A percentile compares a stretch with the other conserved stretches of the same genome.
Conservation (phyloP, 305 asterid genomes). For the Striga hermonthica region DNA sequence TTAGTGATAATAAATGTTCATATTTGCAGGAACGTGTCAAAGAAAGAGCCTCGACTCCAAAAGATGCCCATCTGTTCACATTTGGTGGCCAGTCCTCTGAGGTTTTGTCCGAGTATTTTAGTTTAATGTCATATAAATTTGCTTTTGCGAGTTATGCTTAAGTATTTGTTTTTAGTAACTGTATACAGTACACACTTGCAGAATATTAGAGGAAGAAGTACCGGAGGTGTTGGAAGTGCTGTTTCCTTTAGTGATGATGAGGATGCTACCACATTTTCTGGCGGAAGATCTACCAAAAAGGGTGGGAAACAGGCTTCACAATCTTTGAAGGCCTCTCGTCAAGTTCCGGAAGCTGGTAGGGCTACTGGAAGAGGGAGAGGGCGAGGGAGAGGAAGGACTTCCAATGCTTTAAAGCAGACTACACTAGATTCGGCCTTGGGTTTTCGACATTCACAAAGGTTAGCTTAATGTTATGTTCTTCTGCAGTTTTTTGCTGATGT, state of each 20-base stretch:
- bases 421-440: slow-evolving; percentile 83
- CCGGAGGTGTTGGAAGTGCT: slow-evolving; percentile 51
- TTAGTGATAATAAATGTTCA: slow-evolving; percentile 15
- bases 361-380: slow-evolving; percentile 85
- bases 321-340: slow-evolving; percentile 56
- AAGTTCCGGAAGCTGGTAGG: slow-evolving; percentile 56
- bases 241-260: slow-evolving; percentile 91
- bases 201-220: slow-evolving; percentile 45
- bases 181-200: slow-evolving; percentile 27
- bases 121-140: slow-evolving; percentile 10
- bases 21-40: slow-evolving; percentile 78
- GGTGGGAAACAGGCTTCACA: slow-evolving; percentile 61
- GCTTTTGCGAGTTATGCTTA: slow-evolving; percentile 28
- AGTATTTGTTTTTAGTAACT: slow-evolving; percentile 20
- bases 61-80: slow-evolving; percentile 54
- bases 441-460: slow-evolving; percentile 85
- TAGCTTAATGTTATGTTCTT: slow-evolving; percentile 24
- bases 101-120: slow-evolving; percentile 39
- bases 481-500: slow-evolving; percentile 11
- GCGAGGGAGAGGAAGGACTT: slow-evolving; percentile 75
- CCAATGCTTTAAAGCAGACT: slow-evolving; percentile 77
- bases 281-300: slow-evolving; percentile 54
- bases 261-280: slow-evolving; percentile 48
- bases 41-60: slow-evolving; percentile 56
- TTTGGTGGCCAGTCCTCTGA: slow-evolving; percentile 58